Percentiles rank a stretch among this genome's conserved stretches.
These are phyloP conservation scores for Eucalyptus rudis DNA, from an alignment of 345 rosid genomes.

Conservation along the genomic window DNA sequence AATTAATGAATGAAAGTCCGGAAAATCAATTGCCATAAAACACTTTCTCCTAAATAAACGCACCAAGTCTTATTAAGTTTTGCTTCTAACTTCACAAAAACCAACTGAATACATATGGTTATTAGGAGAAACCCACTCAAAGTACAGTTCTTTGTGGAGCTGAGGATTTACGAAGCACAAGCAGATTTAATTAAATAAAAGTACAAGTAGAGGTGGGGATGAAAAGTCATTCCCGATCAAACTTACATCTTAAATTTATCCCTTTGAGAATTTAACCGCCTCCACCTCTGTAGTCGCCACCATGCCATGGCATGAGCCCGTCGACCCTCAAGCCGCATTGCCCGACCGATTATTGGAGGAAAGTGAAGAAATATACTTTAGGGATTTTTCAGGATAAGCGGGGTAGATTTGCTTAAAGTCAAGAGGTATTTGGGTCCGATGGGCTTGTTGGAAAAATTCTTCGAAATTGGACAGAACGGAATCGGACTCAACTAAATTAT, in stretches of 20 bases:
- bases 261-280: background rate
- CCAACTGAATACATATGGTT: background rate
- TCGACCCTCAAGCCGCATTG: background rate
- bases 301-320: background rate
- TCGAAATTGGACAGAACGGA: no score
- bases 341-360: background rate
- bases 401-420: background rate
- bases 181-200: no score
- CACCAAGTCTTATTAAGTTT: background rate
- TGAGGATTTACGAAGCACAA: no score
- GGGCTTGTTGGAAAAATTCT: background rate
- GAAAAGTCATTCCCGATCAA: no score
- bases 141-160: background rate
- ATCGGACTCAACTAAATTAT: no score
- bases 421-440: background rate
- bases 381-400: rapidly evolving
- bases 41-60: background rate
- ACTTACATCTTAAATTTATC: background rate
- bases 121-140: background rate
- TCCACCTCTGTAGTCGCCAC: no score
- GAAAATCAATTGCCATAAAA: background rate
- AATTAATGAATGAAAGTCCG: background rate
- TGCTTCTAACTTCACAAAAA: background rate
- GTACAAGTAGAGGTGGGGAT: no score
- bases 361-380: background rate